Percentiles rank a stretch among this genome's conserved stretches.
Conservation (phyloP, 2,329 filamentous ascomycete genomes). For the Xylariaceae sp. region DNA sequence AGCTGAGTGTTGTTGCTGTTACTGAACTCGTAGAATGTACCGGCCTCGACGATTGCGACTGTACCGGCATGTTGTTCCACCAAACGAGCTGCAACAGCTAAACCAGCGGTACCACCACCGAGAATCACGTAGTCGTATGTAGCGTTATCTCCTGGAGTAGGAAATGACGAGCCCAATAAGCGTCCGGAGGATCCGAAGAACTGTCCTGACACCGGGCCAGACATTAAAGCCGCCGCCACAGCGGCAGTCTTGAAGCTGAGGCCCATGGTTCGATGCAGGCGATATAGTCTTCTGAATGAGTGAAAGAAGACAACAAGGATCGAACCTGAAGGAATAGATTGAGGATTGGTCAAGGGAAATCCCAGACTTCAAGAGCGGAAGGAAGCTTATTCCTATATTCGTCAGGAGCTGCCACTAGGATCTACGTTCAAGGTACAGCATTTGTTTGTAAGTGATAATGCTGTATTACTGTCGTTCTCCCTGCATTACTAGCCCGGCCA, state of each 20-base stretch:
- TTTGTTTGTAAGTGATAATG: too few relatives aligned
- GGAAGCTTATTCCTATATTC: neutral
- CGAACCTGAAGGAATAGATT: slow-evolving; percentile 1
- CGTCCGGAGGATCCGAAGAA: slow-evolving; percentile 9
- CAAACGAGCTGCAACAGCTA: slow-evolving; percentile 33
- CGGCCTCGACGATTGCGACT: slow-evolving; percentile 39
- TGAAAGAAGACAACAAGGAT: slow-evolving; percentile 2
- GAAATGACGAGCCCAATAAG: slow-evolving; percentile 17
- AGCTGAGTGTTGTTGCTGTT: slow-evolving; percentile 21
- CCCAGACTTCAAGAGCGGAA: slow-evolving; percentile 1
- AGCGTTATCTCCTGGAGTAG: slow-evolving; percentile 16
- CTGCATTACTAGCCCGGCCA: neutral
- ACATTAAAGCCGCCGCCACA: slow-evolving; percentile 12
- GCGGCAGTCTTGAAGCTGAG: slow-evolving; percentile 7
- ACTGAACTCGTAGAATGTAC: slow-evolving; percentile 32
- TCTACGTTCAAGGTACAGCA: neutral
- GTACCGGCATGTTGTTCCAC: slow-evolving; percentile 29
- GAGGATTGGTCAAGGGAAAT: slow-evolving; percentile 4
- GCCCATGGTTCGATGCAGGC: neutral
- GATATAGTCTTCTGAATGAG: slow-evolving; percentile 5
- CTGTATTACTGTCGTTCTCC: neutral
- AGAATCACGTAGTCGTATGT: slow-evolving; percentile 29
- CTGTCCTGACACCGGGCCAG: slow-evolving; percentile 3
- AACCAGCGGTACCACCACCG: slow-evolving; percentile 39
- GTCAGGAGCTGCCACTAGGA: too few relatives aligned